phyloP scores from a whole-genome alignment of 208 protist genomes.

The Acanthamoeba healyi region DNA sequence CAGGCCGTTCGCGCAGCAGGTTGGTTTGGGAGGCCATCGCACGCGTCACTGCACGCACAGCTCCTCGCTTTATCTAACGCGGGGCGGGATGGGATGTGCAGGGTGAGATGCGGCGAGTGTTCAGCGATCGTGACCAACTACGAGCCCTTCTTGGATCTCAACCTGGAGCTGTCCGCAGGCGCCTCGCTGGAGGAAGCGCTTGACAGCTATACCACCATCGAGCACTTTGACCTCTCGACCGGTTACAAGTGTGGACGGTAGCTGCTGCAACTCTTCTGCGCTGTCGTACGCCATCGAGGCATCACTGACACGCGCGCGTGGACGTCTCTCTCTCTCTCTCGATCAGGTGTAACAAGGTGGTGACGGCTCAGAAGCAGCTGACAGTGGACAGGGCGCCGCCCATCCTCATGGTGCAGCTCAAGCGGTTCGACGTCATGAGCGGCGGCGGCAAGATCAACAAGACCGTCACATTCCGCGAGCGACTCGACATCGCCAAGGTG shows the following conservation, averaged over 20 bases:
- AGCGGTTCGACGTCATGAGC: constrained; percentile 76
- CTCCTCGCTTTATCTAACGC: no score
- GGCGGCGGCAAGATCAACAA: constrained; percentile 76
- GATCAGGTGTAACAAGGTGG: constrained; percentile 76
- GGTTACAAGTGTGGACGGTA: constrained; percentile 63
- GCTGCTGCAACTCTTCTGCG: no score
- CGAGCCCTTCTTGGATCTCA: constrained; percentile 70
- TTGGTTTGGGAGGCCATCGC: no score
- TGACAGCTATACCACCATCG: constrained; percentile 46
- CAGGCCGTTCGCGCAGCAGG: no score
- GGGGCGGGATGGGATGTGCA: no score
- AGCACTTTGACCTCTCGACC: constrained; percentile 33
- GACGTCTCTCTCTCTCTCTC: no score
- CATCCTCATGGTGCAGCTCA: constrained; percentile 68
- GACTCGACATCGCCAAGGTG: constrained; percentile 60
- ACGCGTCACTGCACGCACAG: no score
- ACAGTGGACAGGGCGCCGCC: constrained; percentile 61
- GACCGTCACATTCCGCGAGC: constrained; percentile 71
- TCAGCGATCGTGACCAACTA: constrained; percentile 18
- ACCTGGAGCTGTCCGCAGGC: constrained; percentile 56
- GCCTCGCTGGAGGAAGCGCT: constrained; percentile 60
- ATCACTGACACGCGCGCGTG: no score
- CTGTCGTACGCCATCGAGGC: no score
- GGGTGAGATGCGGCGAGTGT: constrained; percentile 29
- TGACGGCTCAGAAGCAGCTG: constrained; percentile 73